Base-by-base conservation (phyloP, 345 rosid species). In the Eucalyptus pumila region DNA sequence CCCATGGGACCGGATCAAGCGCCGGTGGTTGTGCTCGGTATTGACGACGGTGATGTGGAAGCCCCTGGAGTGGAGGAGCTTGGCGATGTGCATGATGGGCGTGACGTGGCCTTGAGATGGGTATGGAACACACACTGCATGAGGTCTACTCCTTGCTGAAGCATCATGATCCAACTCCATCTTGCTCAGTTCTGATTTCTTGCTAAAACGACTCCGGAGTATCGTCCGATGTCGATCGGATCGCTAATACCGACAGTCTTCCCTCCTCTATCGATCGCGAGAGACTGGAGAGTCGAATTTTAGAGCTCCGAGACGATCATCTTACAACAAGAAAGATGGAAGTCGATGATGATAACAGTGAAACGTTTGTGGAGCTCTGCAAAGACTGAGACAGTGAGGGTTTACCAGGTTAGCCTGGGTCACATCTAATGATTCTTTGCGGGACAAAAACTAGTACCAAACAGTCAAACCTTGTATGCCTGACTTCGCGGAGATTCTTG, bases 41-140 rank as follows among this genome's bases (percentile, higher is more conserved):
- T 93, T 90, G 72, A 93, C 92, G 1, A 91, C 90, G 8, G 95
- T 94, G 62, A 94, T n/a, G 83, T 94, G 92, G 88, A 93, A 92
- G 21, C 93, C 95, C 67, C 76, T 88, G 0, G 92, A 91, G 85
- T 91, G 92, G 30, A 91, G 44, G 40, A 92, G 91, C 60, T 90
- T 90, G 40, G 93, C 91, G 8, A 90, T 67, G 51, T 88, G 91
- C 92, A 92, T 92, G 19, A 90, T 12, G 32, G 93, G 93, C 65
- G 81, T 89, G 14, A 92, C 88, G 76, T 92, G 93, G 88, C 93
- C 92, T 37, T 92, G 93, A 4, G 93, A 27, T 56, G 92, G 93
- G 62, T 34, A 92, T 27, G 93, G 93, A 42, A 92, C 60, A 7
- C 47, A 32, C 6, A 90, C 91, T 12, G 65, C 93, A 56, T 87